Percentiles rank a stretch among this genome's conserved stretches.
Evolutionary conservation across 208 protist species (phyloP).

Genomic region (Leptomonas seymouri): DNA sequence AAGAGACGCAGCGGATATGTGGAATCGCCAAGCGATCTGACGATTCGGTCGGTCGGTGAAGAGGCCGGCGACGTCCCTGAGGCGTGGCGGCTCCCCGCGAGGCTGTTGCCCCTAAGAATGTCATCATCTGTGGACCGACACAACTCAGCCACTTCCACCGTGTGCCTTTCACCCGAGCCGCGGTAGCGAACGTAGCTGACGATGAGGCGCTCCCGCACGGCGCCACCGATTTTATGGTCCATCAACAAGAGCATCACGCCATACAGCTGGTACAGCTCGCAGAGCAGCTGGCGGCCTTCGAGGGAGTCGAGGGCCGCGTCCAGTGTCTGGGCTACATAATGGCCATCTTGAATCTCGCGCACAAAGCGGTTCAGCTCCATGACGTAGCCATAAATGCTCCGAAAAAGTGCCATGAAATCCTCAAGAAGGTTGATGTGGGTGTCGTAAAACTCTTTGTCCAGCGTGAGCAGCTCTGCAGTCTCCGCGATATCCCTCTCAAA

Average conservation of each 20-base stretch:
- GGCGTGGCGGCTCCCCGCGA: background rate
- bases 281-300: constrained; percentile 97
- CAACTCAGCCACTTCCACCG: constrained; percentile 96
- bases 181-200: constrained; percentile 98
- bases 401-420: constrained; percentile 97
- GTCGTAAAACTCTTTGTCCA: constrained; percentile 80
- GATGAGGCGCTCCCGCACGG: constrained; percentile 95
- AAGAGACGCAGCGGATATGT: constrained; percentile 96
- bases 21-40: constrained; percentile 6
- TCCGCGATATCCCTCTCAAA: constrained; percentile 81
- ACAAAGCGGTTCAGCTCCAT: constrained; percentile 92
- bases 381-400: constrained; percentile 96
- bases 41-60: background rate
- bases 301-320: constrained; percentile 92
- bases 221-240: constrained; percentile 93
- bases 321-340: constrained; percentile 91
- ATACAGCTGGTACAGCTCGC: constrained; percentile 94
- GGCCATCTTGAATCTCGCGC: constrained; percentile 90
- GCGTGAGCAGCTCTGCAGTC: constrained; percentile 54
- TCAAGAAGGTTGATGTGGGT: constrained; percentile 96
- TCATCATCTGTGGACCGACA: constrained; percentile 92
- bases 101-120: background rate
- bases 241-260: constrained; percentile 97
- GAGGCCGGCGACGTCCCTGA: background rate
- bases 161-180: constrained; percentile 84